A percentile compares a stretch with the other conserved stretches of the same genome.
These are phyloP conservation scores for Cadophora malorum DNA, from an alignment of 2,329 filamentous ascomycete species.

Conservation along the genomic window DNA sequence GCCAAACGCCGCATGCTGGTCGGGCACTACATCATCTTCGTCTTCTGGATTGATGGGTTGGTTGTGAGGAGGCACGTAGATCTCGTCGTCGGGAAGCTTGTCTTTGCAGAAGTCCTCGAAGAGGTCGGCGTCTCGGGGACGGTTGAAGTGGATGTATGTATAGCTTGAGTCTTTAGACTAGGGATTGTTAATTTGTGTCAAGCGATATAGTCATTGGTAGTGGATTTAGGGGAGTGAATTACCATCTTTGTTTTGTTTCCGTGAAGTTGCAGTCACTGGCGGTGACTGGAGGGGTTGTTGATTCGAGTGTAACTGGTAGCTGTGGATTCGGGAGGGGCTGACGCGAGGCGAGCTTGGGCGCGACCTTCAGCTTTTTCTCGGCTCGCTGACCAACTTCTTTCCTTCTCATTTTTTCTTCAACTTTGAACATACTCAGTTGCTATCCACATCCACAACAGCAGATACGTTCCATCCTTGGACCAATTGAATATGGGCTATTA, in stretches of 20 bases:
- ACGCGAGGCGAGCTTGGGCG: constrained; percentile 11
- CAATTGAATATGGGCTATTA: too few species aligned
- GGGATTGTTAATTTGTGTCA: background rate
- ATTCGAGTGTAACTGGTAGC: background rate
- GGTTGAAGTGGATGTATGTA: constrained; percentile 79
- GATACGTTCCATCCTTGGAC: too few species aligned
- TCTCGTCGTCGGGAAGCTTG: constrained; percentile 76
- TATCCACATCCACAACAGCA: background rate
- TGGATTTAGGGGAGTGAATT: constrained; percentile 1
- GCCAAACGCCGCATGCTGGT: constrained; percentile 87
- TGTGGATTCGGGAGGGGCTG: constrained; percentile 4
- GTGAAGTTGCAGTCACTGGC: background rate
- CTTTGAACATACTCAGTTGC: background rate
- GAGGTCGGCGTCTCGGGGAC: constrained; percentile 75
- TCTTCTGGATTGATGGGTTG: constrained; percentile 87
- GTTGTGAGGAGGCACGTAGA: constrained; percentile 80
- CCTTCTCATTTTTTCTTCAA: background rate
- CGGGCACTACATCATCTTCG: constrained; percentile 86
- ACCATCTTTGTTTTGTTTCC: background rate
- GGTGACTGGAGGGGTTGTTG: background rate
- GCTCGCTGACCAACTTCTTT: background rate
- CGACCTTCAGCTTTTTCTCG: background rate
- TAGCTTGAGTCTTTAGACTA: constrained; percentile 72
- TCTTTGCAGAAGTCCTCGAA: constrained; percentile 79
- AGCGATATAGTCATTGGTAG: background rate